phyloP scores from a whole-genome alignment of 768 basidiomycete genomes.

The Gyrodon lividus region DNA sequence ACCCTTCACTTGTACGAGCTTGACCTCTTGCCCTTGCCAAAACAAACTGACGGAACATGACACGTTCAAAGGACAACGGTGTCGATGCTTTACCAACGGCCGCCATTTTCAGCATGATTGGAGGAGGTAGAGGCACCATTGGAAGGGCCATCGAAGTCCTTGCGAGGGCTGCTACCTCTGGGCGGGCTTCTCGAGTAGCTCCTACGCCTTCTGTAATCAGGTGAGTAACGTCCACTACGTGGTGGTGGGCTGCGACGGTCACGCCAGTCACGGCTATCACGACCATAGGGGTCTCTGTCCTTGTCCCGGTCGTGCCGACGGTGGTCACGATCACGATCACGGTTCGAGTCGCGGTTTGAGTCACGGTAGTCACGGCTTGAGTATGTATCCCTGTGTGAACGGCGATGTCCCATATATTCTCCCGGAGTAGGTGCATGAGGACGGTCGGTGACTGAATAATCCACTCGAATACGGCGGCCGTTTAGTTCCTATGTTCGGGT shows the following conservation, averaged over 20 bases:
- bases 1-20: conserved; percentile 43
- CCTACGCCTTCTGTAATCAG: conserved; percentile 70
- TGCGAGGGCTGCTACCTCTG: conserved; percentile 59
- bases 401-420: conserved; percentile 94
- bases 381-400: conserved; percentile 48
- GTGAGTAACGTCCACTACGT: conserved; percentile 68
- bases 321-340: conserved; percentile 48
- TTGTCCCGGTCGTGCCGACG: conserved; percentile 43
- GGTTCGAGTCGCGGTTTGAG: conserved; percentile 42
- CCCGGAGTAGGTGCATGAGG: conserved; percentile 97
- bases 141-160: conserved; percentile 48
- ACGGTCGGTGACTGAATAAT: conserved; percentile 91
- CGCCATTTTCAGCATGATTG: conserved; percentile 41
- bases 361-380: conserved; percentile 46
- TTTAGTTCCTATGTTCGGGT: conserved; percentile 71
- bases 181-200: conserved; percentile 83
- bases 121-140: conserved; percentile 35
- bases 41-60: conserved; percentile 29
- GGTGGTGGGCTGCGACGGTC: conserved; percentile 78
- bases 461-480: conserved; percentile 93
- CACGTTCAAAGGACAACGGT: conserved; percentile 15
- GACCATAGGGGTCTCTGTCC: conserved; percentile 64
- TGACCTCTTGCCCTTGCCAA: conserved; percentile 43
- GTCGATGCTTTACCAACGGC: conserved; percentile 60
- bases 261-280: conserved; percentile 74